Evolutionary conservation across 139 green algal species (phyloP).

Genomic region (Chlamydomonas urium): DNA sequence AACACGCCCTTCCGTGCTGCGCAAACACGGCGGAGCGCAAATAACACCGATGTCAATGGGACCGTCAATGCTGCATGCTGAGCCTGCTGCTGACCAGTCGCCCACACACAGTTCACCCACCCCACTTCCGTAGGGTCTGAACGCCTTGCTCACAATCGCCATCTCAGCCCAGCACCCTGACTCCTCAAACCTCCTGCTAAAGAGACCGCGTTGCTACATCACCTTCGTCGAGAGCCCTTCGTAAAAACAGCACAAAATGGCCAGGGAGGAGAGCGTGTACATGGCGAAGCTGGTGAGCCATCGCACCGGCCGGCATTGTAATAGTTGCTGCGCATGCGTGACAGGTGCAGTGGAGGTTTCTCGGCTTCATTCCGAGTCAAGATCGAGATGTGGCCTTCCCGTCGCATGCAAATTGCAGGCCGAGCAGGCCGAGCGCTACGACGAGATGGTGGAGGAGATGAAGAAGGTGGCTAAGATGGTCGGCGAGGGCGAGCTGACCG

Average conservation of each 20-base stretch:
- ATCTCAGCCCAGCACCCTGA: too few relatives aligned
- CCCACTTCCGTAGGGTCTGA: too few relatives aligned
- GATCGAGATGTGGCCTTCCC: background rate
- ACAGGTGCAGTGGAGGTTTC: background rate
- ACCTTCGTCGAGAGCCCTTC: background rate
- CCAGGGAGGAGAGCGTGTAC: conserved; percentile 13
- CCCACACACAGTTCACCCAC: too few relatives aligned
- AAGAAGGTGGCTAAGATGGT: conserved; percentile 76
- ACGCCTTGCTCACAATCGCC: too few relatives aligned
- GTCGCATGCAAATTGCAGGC: conserved; percentile 53
- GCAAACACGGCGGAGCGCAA: too few relatives aligned
- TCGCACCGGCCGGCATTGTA: too few relatives aligned
- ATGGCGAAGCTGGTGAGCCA: conserved; percentile 17
- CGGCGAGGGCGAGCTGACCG: background rate
- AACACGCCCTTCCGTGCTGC: too few relatives aligned
- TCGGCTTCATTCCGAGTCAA: background rate
- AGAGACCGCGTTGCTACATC: background rate
- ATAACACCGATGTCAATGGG: too few relatives aligned
- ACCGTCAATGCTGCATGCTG: too few relatives aligned
- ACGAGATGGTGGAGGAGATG: conserved; percentile 96
- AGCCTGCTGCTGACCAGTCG: too few relatives aligned
- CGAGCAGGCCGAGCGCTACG: conserved; percentile 91
- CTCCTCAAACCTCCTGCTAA: background rate
- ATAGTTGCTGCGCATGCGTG: too few relatives aligned
- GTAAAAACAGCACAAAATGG: too few relatives aligned